Evolutionary conservation across 192 early-diverging fungal species (phyloP), one percentile per base, ranked within the genome.

Genomic region (Podila epigama): DNA sequence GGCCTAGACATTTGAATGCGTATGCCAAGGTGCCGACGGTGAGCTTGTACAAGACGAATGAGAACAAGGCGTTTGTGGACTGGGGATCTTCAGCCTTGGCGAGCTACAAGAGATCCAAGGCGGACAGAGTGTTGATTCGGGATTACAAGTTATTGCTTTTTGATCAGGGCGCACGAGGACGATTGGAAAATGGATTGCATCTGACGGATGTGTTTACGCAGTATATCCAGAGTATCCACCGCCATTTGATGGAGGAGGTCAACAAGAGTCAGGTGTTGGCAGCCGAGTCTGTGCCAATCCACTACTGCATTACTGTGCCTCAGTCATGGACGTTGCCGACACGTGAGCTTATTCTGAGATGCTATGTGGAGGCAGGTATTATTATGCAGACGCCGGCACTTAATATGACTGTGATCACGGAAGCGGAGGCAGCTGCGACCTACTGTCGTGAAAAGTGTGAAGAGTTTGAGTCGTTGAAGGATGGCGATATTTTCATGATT

Each of bases 401-500:
- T 1, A 77, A 77, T 33, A 77, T 77, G 73, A 77, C 73, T 2
- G 73, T 84, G 12, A 82, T 84, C 29, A 82, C 69, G 3, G 85
- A 86, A 58, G 82, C 85, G 2, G 85, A 86, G 63, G 85, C 85
- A 7, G 85, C 85, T 7, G 85, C 85, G 10, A 79, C 83, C 8
- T 86, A 86, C 40, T 86, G 85, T 61, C 82, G 83, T 39, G 81
- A 82, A 29, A 82, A 81, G 16, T 84, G 85, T 39, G 82, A 86
- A 16, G 69, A 82, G n/a, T 86, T 86, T 53, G 75, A 80, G 39
- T 55, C 60, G 16, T 67, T 86, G 58, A 70, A 66, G 39, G 69
- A 83, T 60, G 81, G 81, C 12, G 85, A 86, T 28, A 81, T 79
- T 40, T 86, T 86, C 57, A 84, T 86, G 80, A 82, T 86, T 48